Evolutionary conservation across 352 stramenopile species (phyloP).

Genomic region (Pythium angustatum): DNA sequence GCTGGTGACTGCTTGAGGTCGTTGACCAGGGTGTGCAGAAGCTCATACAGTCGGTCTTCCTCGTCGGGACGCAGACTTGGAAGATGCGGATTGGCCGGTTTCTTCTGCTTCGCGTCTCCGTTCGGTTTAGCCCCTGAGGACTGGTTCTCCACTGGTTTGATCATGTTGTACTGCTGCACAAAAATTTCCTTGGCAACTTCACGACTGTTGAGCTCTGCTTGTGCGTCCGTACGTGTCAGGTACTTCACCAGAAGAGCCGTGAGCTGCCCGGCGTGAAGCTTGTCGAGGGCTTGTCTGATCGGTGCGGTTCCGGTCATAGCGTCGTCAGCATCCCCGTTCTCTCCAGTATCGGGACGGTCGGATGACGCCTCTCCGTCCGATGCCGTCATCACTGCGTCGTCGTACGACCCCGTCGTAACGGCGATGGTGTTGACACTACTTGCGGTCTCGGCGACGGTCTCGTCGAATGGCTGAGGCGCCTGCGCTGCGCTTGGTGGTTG

Average conservation of each 20-base stretch:
- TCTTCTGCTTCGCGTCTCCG: no score
- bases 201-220: neutral
- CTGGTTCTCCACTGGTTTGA: neutral
- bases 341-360: neutral
- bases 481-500: neutral
- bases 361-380: neutral
- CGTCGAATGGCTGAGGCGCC: neutral
- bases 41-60: neutral
- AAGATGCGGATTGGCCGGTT: neutral
- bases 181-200: neutral
- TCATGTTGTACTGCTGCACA: neutral
- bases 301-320: neutral
- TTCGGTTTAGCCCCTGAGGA: no score
- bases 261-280: neutral
- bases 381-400: neutral
- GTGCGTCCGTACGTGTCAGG: neutral
- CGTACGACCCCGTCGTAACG: neutral
- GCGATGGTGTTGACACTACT: no score
- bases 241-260: neutral
- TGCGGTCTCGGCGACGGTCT: neutral
- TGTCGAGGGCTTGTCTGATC: neutral
- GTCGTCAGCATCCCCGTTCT: neutral
- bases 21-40: neutral
- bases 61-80: neutral
- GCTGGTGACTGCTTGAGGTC: neutral